Percentiles rank a stretch among this genome's conserved stretches.
These are phyloP conservation scores for Orobanche coerulescens DNA, from an alignment of 257 asterid species.

Conservation along the genomic window DNA sequence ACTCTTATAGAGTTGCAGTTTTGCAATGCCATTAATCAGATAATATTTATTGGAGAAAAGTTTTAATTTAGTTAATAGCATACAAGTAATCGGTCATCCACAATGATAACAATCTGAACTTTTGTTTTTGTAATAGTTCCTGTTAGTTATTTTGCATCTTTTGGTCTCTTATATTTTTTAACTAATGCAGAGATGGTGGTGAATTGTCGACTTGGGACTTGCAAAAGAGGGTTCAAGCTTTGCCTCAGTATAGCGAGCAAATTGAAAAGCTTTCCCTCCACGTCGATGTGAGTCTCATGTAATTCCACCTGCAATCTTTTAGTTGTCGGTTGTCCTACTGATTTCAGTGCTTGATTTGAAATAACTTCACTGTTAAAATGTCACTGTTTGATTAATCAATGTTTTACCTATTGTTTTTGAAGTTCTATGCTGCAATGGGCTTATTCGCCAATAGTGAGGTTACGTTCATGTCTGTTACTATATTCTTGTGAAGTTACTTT, in stretches of 20 bases:
- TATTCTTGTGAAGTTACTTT: no score
- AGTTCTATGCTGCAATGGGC: conserved; percentile 14
- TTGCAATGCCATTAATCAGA: no score
- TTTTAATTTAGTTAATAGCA: neutral
- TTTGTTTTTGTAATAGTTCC: conserved; percentile 5
- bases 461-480: no score
- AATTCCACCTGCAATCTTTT: conserved; percentile 18
- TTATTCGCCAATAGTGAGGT: no score
- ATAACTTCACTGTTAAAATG: neutral
- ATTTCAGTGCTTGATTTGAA: conserved; percentile 13
- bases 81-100: neutral
- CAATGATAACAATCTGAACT: conserved; percentile 6
- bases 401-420: conserved; percentile 9
- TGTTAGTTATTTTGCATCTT: conserved; percentile 13
- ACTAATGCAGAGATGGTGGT: conserved; percentile 60
- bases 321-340: conserved; percentile 19
- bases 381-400: conserved; percentile 5
- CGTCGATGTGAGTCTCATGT: conserved; percentile 84
- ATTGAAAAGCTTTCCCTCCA: conserved; percentile 98
- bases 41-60: no score
- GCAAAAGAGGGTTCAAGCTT: conserved; percentile 99
- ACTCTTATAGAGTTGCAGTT: neutral
- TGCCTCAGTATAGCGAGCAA: conserved; percentile 99
- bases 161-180: conserved; percentile 11
- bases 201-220: conserved; percentile 88